Conservation (phyloP, 768 basidiomycete species). For the Tulasnella sp. region DNA sequence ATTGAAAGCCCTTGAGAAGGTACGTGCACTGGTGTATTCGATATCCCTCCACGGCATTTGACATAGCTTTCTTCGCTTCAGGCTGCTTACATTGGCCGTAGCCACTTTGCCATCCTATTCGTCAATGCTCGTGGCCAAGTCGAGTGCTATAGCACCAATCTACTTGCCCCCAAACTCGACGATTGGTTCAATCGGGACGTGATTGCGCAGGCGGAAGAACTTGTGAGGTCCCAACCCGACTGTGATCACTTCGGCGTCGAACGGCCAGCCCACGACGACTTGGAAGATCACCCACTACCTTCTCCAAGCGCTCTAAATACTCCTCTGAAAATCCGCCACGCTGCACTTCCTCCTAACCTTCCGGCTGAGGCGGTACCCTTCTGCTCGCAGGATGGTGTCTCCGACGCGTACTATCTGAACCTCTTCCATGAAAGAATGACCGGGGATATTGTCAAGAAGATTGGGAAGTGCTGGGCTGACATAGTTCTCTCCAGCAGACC, state of each 20-base stretch:
- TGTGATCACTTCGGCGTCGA: background rate
- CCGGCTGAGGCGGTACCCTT: slow-evolving; percentile 11
- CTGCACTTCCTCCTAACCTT: background rate
- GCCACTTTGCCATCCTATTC: slow-evolving; percentile 31
- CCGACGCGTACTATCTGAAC: slow-evolving; percentile 23
- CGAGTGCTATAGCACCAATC: slow-evolving; percentile 29
- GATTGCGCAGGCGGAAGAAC: slow-evolving; percentile 13
- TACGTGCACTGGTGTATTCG: background rate
- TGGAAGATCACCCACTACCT: background rate
- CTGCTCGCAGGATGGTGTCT: slow-evolving; percentile 21
- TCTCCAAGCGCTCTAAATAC: background rate
- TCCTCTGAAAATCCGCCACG: background rate
- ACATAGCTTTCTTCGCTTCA: slow-evolving; percentile 24
- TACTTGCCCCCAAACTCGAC: slow-evolving; percentile 23
- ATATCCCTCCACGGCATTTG: slow-evolving; percentile 3
- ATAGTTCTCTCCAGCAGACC: slow-evolving; percentile 32
- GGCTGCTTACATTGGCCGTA: slow-evolving; percentile 29
- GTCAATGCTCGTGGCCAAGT: slow-evolving; percentile 28
- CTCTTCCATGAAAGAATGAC: slow-evolving; percentile 25
- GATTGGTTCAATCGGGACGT: slow-evolving; percentile 19
- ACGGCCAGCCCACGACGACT: background rate
- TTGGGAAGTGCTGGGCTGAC: slow-evolving; percentile 33
- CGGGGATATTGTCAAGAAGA: slow-evolving; percentile 28
- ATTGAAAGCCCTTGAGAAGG: slow-evolving; percentile 1
- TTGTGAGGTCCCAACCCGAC: background rate